Conservation (phyloP, 257 asterid species). For the Henckelia pumila region DNA sequence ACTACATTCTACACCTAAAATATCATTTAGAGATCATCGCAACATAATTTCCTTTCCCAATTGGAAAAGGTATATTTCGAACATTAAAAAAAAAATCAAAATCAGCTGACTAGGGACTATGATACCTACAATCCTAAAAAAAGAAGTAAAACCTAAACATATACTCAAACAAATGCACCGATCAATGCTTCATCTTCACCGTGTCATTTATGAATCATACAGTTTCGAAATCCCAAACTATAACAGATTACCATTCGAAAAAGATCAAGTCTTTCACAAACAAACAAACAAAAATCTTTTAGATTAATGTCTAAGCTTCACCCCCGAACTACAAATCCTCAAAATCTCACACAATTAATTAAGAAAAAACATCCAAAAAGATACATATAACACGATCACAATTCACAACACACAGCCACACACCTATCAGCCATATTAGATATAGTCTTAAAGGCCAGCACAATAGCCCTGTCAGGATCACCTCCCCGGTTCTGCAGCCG, state of each 20-base stretch:
- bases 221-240: no score
- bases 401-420: slow-evolving; percentile 16
- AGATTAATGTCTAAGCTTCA: no score
- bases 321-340: neutral
- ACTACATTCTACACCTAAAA: neutral
- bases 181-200: neutral
- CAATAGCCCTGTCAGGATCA: slow-evolving; percentile 84
- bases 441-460: slow-evolving; percentile 75
- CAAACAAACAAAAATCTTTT: neutral
- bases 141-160: neutral
- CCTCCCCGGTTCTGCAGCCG: slow-evolving; percentile 91
- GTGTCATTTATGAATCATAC: slow-evolving; percentile 5
- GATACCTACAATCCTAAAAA: neutral
- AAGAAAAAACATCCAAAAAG: neutral
- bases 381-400: neutral
- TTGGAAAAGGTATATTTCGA: neutral
- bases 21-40: neutral
- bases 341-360: neutral
- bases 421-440: slow-evolving; percentile 95
- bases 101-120: neutral
- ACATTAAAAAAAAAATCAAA: neutral
- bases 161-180: neutral
- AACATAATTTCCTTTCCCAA: neutral
- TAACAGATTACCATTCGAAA: no score
- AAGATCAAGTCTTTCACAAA: no score